Conservation (phyloP, 2,329 filamentous ascomycete genomes). For the Magnaporthiopsis poae region DNA sequence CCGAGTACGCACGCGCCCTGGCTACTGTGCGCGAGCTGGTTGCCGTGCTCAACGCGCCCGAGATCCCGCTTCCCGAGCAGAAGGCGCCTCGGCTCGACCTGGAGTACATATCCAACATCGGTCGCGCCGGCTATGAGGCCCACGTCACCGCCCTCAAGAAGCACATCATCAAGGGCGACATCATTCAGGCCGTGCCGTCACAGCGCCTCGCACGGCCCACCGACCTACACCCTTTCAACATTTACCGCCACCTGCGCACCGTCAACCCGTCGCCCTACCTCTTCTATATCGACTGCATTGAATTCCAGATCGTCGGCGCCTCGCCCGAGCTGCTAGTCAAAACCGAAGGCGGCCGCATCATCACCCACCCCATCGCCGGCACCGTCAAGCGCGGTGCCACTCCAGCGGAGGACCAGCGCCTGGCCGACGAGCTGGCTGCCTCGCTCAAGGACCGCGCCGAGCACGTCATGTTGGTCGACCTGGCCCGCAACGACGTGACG, state of each 20-base stretch:
- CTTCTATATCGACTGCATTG: constrained; percentile 85
- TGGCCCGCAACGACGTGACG: constrained; percentile 93
- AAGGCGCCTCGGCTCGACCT: constrained; percentile 61
- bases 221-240: constrained; percentile 88
- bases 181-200: constrained; percentile 94
- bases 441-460: constrained; percentile 87
- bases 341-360: constrained; percentile 67
- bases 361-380: constrained; percentile 93
- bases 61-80: constrained; percentile 70
- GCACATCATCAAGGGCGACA: constrained; percentile 85
- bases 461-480: constrained; percentile 95
- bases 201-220: constrained; percentile 87
- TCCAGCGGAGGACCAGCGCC: constrained; percentile 66
- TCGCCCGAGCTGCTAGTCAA: constrained; percentile 93
- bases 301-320: constrained; percentile 91
- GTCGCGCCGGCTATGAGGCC: constrained; percentile 75
- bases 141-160: constrained; percentile 80
- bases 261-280: constrained; percentile 96
- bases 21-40: constrained; percentile 57
- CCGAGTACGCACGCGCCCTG: constrained; percentile 60
- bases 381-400: constrained; percentile 82
- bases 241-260: constrained; percentile 91
- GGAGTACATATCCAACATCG: constrained; percentile 86
- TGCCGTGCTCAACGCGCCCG: constrained; percentile 59
- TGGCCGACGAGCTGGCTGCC: constrained; percentile 65